Evolutionary conservation across 208 protist genomes (phyloP), one percentile per base, ranked within the genome.

Genomic region (Trypanosomatidae sp.): DNA sequence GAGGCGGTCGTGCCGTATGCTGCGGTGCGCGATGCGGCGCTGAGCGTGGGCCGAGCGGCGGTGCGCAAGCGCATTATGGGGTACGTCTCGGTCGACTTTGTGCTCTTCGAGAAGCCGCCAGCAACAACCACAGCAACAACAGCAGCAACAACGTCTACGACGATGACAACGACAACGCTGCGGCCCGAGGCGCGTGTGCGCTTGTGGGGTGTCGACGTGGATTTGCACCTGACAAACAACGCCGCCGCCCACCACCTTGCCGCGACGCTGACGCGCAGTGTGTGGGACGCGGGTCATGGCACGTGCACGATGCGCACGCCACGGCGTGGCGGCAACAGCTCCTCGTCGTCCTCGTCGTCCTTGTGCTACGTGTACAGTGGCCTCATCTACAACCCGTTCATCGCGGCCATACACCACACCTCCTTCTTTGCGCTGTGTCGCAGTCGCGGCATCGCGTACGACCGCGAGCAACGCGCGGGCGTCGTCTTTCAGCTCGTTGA

Each of bases 121-220:
- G 15, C 5, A 59, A 48, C 19, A 39, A 4, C 42, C 0, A 6
- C 15, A 46, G 4, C n/a, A 48, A 2, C 30, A 28, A 48, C 30
- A 47, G 30, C 33, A 53, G 50, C 48, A 61, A 19, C 23, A 47
- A 60, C 13, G 7, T 23, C 8, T 21, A 27, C 7, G 22, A 18
- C 10, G n/a, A 11, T 0, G 39, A 33, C 4, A 49, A 44, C 4
- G 37, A 22, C 8, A 38, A 13, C 7, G 19, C n/a, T 7, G 27
- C 46, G 3, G 28, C 45, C 3, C 10, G 19, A 3, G 15, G 23
- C 22, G 37, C 45, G 25, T 32, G 27, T 6, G 26, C 22, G 22
- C 20, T 46, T 96, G 5, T 96, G 72, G 79, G 88, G 67, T 11
- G 85, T 96, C 0, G 88, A 96, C 55, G 73, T 96, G n/a, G 84